Base-by-base conservation (phyloP, 495 filamentous ascomycete species). In the Arthonia radiata region DNA sequence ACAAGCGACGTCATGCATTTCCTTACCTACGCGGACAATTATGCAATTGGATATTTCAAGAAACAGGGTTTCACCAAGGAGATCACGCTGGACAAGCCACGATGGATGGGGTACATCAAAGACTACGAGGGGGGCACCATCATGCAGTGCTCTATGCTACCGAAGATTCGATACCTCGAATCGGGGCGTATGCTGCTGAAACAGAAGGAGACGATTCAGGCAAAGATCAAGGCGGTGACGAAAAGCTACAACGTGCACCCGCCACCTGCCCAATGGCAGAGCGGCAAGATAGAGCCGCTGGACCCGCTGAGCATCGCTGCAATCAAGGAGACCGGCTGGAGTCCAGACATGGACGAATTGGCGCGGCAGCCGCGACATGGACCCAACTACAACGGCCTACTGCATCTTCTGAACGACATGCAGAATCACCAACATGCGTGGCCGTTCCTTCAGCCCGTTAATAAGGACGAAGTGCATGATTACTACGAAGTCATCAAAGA, bases 31-130 rank as follows among this genome's bases (percentile, higher is more conserved):
- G 86, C 86, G 25, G 89, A 97, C 47, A 97, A 97, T 44, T 94
- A 94, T 41, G 86, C 86, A 13, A 97, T 93, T 36, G 86, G 89
- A 5, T 97, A 94, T 43, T 97, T 97, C 55, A 90, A 94, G 47
- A 97, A 97, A 47, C 86, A 97, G 47, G 86, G 86, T 0, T 97
- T 97, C 38, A 94, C 89, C 0, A 97, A 97, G 45, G 82, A 97
- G 35, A 94, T 97, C 37, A 92, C 80, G 0, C 64, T 97, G 1
- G 77, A 82, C 24, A 73, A 67, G 41, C 64, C 71, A 5, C 69
- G 77, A 11, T 97, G 86, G 86, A 97, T 94, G 89, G 86, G 86
- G 16, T 97, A 93, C 43, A 97, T 97, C 47, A 97, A 97, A 49
- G 86, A 97, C 48, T 97, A 97, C 48, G 86, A 97, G 52, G 86